Base-by-base conservation (phyloP, 176 grass and related monocot species). In the Musa beccarii region DNA sequence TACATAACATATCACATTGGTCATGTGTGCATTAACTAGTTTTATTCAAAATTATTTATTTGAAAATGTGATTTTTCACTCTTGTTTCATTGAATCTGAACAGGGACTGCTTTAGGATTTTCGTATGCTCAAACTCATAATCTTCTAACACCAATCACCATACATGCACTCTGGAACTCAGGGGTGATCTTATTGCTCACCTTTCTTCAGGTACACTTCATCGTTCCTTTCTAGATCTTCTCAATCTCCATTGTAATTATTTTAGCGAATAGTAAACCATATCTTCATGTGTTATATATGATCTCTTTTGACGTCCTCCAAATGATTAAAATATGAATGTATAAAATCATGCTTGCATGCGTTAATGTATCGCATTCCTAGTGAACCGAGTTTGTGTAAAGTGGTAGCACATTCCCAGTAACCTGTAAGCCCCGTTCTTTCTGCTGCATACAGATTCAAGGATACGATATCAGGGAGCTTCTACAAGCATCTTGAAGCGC, bases 51-150 rank as follows among this genome's bases (percentile, higher is more conserved):
- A 68, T 28, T 64, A 11, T 22, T 55, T 11, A 24, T 2, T 51
- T 2, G 1, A 9, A 8, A n/a, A n/a, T 61, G 29, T 78, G 11
- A 13, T 34, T 75, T 22, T 74, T 83, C 34, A 63, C 51, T 9
- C 50, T 43, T 86, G 5, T 25, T 65, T 22, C 49, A 10, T 25
- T 20, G 56, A 49, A 19, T 66, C 26, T 65, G 51, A 69, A 72
- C 82, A 99, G 90, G 95, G 74, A 73, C 85, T 87, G 88, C 84
- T 68, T 79, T 99, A 56, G 95, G 95, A 2, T 84, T 99, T 82
- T 84, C 95, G 26, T 99, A 99, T 79, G 86, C 90, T 87, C 95
- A 99, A 87, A 99, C 95, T 71, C 88, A 71, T 17, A 94, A 94
- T 87, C 88, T 94, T 78, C 80, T 99, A 57, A 85, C 95, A 56